phyloP scores from a whole-genome alignment of 306 rosid species.

The Pterocarpus santalinus region DNA sequence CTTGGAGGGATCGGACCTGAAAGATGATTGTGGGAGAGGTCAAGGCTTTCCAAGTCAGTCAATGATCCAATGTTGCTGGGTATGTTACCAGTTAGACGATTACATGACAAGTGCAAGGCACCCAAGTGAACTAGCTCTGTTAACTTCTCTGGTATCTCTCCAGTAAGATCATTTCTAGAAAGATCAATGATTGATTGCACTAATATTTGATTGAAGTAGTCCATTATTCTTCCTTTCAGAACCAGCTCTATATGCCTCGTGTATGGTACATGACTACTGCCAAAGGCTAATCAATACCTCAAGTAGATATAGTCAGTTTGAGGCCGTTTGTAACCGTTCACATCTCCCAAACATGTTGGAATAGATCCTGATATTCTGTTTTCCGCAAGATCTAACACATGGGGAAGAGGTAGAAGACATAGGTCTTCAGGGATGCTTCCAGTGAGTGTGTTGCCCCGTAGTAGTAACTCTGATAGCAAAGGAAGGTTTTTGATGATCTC shows the following conservation, averaged over 20 bases:
- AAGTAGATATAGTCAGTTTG: neutral
- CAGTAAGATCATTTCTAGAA: constrained; percentile 23
- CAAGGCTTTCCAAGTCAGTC: constrained; percentile 39
- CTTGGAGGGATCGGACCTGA: constrained; percentile 32
- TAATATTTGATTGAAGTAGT: neutral
- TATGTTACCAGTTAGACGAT: constrained; percentile 30
- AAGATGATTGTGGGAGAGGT: constrained; percentile 40
- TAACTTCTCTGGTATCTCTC: constrained; percentile 36
- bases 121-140: constrained; percentile 23
- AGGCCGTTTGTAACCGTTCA: constrained; percentile 33
- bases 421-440: constrained; percentile 26
- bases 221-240: neutral
- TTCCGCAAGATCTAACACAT: constrained; percentile 27
- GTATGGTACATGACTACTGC: neutral
- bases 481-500: constrained; percentile 16
- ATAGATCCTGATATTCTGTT: constrained; percentile 25
- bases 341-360: constrained; percentile 37
- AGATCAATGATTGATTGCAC: constrained; percentile 26
- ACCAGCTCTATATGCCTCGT: constrained; percentile 28
- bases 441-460: constrained; percentile 18
- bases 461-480: constrained; percentile 3
- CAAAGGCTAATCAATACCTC: neutral
- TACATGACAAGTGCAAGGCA: constrained; percentile 30
- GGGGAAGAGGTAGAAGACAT: neutral
- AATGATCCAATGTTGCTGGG: constrained; percentile 22